Percentiles rank a stretch among this genome's conserved stretches.
Conservation (phyloP, 176 grass and related monocot genomes). For the Pontederia crassipes region DNA sequence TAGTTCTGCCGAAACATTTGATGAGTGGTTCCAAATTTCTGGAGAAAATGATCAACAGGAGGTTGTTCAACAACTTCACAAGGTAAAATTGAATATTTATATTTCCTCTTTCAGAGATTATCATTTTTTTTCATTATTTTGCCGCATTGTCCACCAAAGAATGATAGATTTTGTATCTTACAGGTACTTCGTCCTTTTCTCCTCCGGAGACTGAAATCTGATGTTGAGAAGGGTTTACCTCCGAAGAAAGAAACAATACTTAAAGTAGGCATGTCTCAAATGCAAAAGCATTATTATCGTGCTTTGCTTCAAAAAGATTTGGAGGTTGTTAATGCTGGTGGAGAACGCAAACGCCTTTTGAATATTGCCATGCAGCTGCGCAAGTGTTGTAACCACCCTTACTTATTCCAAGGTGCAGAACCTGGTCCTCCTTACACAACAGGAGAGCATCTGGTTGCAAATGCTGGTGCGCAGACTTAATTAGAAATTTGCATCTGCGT, state of each 20-base stretch:
- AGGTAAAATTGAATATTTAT: constrained; percentile 27
- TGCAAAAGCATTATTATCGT: constrained; percentile 98
- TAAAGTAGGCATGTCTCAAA: constrained; percentile 99
- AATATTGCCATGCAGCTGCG: constrained; percentile 99
- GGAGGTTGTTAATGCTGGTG: constrained; percentile 96
- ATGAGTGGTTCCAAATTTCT: constrained; percentile 99
- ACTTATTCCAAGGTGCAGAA: constrained; percentile 95
- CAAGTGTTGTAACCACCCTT: constrained; percentile 98
- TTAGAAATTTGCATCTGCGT: not conserved
- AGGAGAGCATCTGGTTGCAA: constrained; percentile 86
- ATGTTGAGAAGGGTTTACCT: constrained; percentile 94
- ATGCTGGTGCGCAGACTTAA: constrained; percentile 41
- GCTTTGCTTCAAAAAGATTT: constrained; percentile 96
- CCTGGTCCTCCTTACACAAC: constrained; percentile 97
- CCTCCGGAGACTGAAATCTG: constrained; percentile 89
- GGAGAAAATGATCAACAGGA: constrained; percentile 97
- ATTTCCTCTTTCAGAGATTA: too few species aligned
- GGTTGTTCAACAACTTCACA: constrained; percentile 99
- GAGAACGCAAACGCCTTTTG: constrained; percentile 87
- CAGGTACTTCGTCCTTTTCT: constrained; percentile 99
- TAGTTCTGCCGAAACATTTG: constrained; percentile 96
- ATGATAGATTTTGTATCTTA: constrained; percentile 9
- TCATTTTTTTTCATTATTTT: not conserved
- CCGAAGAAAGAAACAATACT: constrained; percentile 99
- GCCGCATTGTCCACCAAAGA: not conserved